A percentile compares a stretch with the other conserved stretches of the same genome.
phyloP scores from a whole-genome alignment of 495 filamentous ascomycete species.

The Venustampulla echinocandica region DNA sequence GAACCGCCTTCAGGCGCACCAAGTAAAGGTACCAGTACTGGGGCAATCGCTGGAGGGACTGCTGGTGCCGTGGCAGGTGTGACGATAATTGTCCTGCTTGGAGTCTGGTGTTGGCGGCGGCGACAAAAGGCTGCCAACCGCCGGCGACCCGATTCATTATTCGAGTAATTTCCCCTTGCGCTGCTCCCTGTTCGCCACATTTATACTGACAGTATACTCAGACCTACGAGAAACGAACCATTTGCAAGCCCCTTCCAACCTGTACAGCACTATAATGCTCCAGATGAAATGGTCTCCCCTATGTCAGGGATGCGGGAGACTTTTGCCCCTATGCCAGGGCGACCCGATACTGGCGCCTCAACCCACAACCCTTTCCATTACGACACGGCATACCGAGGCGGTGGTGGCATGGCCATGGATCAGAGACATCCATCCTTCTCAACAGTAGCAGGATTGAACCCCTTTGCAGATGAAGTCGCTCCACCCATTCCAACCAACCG shows the following conservation, averaged over 20 bases:
- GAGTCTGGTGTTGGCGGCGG: slow-evolving; percentile 8
- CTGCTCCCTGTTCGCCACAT: too few relatives aligned
- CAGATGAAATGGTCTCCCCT: neutral
- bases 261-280: neutral
- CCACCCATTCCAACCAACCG: neutral
- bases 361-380: neutral
- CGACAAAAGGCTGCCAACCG: too few relatives aligned
- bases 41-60: slow-evolving; percentile 8
- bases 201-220: too few relatives aligned
- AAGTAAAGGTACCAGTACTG: slow-evolving; percentile 2
- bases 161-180: too few relatives aligned
- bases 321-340: neutral
- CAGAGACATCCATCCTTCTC: neutral
- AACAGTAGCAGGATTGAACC: neutral
- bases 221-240: neutral
- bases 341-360: neutral
- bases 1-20: neutral
- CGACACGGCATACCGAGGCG: neutral
- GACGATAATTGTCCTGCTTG: neutral
- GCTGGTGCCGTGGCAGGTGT: slow-evolving; percentile 8
- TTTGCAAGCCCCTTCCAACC: neutral
- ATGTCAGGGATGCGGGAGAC: neutral
- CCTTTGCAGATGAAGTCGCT: neutral
- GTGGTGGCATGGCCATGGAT: neutral
- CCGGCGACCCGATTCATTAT: too few relatives aligned